Evolutionary conservation across 345 rosid genomes (phyloP).

Genomic region (Eucalyptus guilfoylei): DNA sequence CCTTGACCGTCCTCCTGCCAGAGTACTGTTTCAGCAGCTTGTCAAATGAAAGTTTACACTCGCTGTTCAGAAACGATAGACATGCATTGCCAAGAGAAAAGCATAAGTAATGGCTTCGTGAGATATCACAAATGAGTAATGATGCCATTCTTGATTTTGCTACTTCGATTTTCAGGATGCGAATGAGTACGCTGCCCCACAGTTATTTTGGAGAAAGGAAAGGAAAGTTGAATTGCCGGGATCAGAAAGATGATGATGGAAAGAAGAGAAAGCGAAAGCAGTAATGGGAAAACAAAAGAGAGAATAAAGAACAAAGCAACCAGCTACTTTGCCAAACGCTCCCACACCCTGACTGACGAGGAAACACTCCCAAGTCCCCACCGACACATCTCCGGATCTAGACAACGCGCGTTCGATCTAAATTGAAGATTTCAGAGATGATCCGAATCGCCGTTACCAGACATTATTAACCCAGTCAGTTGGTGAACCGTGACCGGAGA

Average conservation of each 20-base stretch:
- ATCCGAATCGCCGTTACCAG: neutral
- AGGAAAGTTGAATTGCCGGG: neutral
- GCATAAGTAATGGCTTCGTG: neutral
- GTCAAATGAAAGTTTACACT: neutral
- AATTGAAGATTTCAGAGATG: neutral
- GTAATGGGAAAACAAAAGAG: neutral
- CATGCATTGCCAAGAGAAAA: neutral
- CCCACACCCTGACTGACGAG: neutral
- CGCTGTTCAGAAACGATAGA: neutral
- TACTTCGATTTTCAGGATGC: neutral
- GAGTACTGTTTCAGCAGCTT: neutral
- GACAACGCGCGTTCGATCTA: neutral
- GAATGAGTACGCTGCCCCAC: neutral
- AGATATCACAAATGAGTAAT: neutral
- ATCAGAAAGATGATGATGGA: neutral
- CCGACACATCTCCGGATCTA: neutral
- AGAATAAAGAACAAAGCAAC: constrained; percentile 15
- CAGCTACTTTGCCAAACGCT: constrained; percentile 4
- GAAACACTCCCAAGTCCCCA: neutral
- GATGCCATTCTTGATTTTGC: neutral
- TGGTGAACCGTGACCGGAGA: neutral
- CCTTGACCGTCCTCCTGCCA: neutral
- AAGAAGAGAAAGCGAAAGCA: neutral
- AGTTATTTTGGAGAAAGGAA: neutral
- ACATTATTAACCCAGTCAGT: neutral